These are phyloP conservation scores for Termitomyces sp. DNA, from an alignment of 768 basidiomycete species.

Conservation along the genomic window DNA sequence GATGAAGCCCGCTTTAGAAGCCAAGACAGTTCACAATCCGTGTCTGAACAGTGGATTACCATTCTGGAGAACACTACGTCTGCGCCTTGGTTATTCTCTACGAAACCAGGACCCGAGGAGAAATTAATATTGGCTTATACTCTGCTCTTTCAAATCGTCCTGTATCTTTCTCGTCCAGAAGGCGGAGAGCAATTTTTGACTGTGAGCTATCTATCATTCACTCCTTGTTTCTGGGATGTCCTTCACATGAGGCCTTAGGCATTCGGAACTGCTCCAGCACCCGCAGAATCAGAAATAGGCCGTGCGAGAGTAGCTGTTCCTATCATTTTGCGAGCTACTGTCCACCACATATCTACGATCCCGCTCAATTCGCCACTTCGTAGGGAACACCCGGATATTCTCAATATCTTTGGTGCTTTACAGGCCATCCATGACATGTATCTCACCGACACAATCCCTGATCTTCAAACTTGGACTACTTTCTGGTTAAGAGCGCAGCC, in stretches of 20 bases:
- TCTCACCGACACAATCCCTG: slow-evolving; percentile 7
- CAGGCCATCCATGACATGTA: slow-evolving; percentile 17
- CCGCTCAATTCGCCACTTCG: slow-evolving; percentile 14
- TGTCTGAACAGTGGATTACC: slow-evolving; percentile 16
- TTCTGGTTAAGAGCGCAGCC: slow-evolving; percentile 22
- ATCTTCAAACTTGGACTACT: slow-evolving; percentile 12
- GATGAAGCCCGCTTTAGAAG: neutral
- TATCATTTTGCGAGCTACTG: slow-evolving; percentile 14
- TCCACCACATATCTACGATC: slow-evolving; percentile 16
- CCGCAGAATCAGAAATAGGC: slow-evolving; percentile 20
- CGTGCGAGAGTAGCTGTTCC: slow-evolving; percentile 18
- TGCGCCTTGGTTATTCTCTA: slow-evolving; percentile 17
- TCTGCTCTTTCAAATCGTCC: slow-evolving; percentile 19
- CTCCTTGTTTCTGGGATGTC: neutral
- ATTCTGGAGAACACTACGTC: slow-evolving; percentile 17
- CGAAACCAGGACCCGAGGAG: slow-evolving; percentile 6
- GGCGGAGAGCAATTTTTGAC: slow-evolving; percentile 16
- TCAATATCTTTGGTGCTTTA: slow-evolving; percentile 19
- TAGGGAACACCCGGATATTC: slow-evolving; percentile 15
- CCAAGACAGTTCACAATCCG: neutral
- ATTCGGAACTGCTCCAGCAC: slow-evolving; percentile 17
- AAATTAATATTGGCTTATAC: slow-evolving; percentile 17
- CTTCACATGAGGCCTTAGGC: slow-evolving; percentile 9
- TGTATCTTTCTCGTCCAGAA: slow-evolving; percentile 18
- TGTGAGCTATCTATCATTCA: slow-evolving; percentile 8